Evolutionary conservation across 2,329 filamentous ascomycete species (phyloP).

Genomic region (Penicillium thymicola): DNA sequence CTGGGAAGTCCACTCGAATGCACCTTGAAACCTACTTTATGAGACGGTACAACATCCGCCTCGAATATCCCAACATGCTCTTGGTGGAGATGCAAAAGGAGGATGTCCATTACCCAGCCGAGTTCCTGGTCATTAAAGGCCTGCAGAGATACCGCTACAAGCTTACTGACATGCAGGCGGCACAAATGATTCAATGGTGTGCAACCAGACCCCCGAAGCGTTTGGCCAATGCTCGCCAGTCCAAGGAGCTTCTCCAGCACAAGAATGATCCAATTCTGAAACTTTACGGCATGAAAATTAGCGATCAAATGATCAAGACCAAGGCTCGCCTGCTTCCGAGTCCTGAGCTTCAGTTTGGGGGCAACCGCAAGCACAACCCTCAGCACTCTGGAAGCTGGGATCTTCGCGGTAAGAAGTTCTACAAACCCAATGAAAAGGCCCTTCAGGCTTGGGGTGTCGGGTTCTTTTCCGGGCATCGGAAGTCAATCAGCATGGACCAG

Average conservation of each 20-base stretch:
- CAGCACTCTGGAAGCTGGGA: constrained; percentile 77
- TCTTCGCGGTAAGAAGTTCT: constrained; percentile 76
- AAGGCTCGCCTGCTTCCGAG: constrained; percentile 68
- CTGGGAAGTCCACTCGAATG: constrained; percentile 45
- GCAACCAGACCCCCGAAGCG: constrained; percentile 72
- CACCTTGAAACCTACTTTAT: constrained; percentile 60
- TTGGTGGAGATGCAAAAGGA: constrained; percentile 56
- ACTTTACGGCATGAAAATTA: constrained; percentile 71
- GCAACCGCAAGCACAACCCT: constrained; percentile 55
- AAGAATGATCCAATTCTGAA: constrained; percentile 64
- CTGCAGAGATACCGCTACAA: constrained; percentile 60
- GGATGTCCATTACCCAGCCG: constrained; percentile 53
- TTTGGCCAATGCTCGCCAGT: constrained; percentile 63
- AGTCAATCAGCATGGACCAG: constrained; percentile 41
- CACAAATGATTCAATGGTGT: constrained; percentile 88
- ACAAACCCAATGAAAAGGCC: constrained; percentile 58
- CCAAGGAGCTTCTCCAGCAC: constrained; percentile 67
- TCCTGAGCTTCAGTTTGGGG: constrained; percentile 68
- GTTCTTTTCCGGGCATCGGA: constrained; percentile 58
- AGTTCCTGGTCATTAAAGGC: constrained; percentile 51
- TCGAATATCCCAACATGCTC: constrained; percentile 50
- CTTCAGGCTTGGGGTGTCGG: constrained; percentile 75
- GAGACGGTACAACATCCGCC: constrained; percentile 49
- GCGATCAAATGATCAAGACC: constrained; percentile 59
- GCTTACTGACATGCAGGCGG: constrained; percentile 63